phyloP scores from a whole-genome alignment of 768 basidiomycete species.

The Tulasnella sp. region DNA sequence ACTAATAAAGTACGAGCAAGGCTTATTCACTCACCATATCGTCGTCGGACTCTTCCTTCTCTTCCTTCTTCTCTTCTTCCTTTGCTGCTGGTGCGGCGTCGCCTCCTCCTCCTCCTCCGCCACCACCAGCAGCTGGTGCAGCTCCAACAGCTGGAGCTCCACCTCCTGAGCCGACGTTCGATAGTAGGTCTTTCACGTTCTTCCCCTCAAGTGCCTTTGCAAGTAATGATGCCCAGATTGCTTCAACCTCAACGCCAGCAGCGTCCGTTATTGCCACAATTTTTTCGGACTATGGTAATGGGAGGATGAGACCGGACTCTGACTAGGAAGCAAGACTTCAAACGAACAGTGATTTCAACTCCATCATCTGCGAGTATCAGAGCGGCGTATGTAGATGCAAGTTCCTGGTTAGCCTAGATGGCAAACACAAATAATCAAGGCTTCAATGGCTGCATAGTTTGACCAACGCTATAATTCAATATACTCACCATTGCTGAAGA shows the following conservation, averaged over 20 bases:
- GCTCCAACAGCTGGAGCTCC: conserved; percentile 59
- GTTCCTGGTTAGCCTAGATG: conserved; percentile 48
- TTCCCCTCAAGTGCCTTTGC: conserved; percentile 97
- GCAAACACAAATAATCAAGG: neutral
- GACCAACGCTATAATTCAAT: too few species aligned
- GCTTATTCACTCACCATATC: conserved; percentile 41
- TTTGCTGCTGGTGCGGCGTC: conserved; percentile 64
- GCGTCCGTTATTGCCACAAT: conserved; percentile 72
- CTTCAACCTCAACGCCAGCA: conserved; percentile 76
- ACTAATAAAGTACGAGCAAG: neutral
- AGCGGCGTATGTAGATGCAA: conserved; percentile 90
- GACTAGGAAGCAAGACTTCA: neutral
- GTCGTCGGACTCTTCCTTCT: conserved; percentile 72
- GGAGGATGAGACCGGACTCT: neutral
- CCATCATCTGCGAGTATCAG: conserved; percentile 97
- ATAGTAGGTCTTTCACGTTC: conserved; percentile 89
- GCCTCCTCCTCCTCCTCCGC: conserved; percentile 45
- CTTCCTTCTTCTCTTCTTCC: conserved; percentile 52
- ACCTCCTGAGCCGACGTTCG: conserved; percentile 88
- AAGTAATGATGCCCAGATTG: conserved; percentile 95
- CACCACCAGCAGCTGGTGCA: conserved; percentile 40
- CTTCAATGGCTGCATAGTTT: neutral
- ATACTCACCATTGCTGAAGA: conserved; percentile 1
- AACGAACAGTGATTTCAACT: conserved; percentile 88
- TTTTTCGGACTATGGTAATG: conserved; percentile 66